phyloP scores from a whole-genome alignment of 2,329 filamentous ascomycete species.

The Westerdykella ornata region DNA sequence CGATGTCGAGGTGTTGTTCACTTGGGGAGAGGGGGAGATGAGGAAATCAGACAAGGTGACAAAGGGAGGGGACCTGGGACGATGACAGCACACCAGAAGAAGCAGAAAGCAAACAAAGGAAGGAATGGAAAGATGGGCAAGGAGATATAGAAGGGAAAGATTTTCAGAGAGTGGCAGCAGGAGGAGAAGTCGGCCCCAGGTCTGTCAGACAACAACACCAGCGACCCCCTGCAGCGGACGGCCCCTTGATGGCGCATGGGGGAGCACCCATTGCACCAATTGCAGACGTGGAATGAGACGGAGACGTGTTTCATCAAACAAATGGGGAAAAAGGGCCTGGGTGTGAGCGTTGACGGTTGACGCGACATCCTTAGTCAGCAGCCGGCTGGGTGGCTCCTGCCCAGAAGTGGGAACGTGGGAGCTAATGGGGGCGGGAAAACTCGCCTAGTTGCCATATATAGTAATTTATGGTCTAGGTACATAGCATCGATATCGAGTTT shows the following conservation, averaged over 20 bases:
- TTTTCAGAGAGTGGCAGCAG: constrained; percentile 5
- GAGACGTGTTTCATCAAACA: constrained; percentile 22
- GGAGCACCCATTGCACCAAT: too few relatives aligned
- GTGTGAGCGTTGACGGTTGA: too few relatives aligned
- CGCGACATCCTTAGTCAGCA: too few relatives aligned
- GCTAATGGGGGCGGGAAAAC: constrained; percentile 1
- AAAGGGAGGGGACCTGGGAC: constrained; percentile 3
- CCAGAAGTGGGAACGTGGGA: too few relatives aligned
- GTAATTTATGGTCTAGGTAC: too few relatives aligned
- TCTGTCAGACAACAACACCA: constrained; percentile 8
- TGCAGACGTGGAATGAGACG: constrained; percentile 1
- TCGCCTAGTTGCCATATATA: too few relatives aligned
- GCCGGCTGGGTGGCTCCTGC: too few relatives aligned
- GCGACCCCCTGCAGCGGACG: constrained; percentile 14
- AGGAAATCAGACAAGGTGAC: constrained; percentile 3
- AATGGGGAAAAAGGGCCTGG: too few relatives aligned
- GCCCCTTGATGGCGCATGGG: constrained; percentile 1
- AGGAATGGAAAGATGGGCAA: constrained; percentile 4
- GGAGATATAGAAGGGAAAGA: constrained; percentile 15
- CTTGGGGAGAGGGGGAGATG: background rate
- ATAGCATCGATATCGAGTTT: background rate
- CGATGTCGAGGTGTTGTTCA: background rate
- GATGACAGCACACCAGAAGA: constrained; percentile 1
- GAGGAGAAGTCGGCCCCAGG: constrained; percentile 5
- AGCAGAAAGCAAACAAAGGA: constrained; percentile 1